Evolutionary conservation across 2,329 filamentous ascomycete species (phyloP).

Genomic region (Alternaria viburni): DNA sequence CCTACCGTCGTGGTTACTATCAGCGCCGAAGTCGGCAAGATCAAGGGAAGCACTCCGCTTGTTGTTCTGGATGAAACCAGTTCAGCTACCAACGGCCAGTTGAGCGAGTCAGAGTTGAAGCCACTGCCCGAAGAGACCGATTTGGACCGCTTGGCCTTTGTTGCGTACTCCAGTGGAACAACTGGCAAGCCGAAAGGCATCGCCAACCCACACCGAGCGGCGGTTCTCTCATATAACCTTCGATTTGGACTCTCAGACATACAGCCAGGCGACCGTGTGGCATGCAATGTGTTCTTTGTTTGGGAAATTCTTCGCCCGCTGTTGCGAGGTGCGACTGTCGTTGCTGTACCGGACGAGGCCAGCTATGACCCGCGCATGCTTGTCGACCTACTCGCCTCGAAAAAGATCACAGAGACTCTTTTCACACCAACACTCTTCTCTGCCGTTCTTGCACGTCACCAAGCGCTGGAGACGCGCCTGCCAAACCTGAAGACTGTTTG

Average conservation of each 20-base stretch:
- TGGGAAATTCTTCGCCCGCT: slow-evolving; percentile 84
- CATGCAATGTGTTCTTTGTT: slow-evolving; percentile 88
- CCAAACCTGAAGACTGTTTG: slow-evolving; percentile 73
- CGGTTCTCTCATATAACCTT: slow-evolving; percentile 75
- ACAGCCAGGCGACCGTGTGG: slow-evolving; percentile 74
- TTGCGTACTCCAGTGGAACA: slow-evolving; percentile 81
- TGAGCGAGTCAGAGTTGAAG: slow-evolving; percentile 54
- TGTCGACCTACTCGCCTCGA: slow-evolving; percentile 70
- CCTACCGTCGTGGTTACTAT: slow-evolving; percentile 75
- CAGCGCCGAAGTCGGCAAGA: slow-evolving; percentile 67
- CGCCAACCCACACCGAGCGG: slow-evolving; percentile 76
- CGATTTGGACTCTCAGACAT: slow-evolving; percentile 74
- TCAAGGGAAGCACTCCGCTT: slow-evolving; percentile 68
- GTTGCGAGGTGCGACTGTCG: slow-evolving; percentile 75
- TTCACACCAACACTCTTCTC: slow-evolving; percentile 83
- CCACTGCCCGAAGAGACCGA: slow-evolving; percentile 69
- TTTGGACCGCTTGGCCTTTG: slow-evolving; percentile 75
- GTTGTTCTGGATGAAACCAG: slow-evolving; percentile 66
- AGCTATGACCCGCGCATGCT: slow-evolving; percentile 80
- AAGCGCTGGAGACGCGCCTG: slow-evolving; percentile 67
- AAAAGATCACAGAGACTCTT: slow-evolving; percentile 76
- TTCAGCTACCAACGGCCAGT: slow-evolving; percentile 27
- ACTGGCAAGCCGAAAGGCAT: slow-evolving; percentile 84
- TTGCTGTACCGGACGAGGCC: slow-evolving; percentile 75
- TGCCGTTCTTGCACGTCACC: slow-evolving; percentile 73